Evolutionary conservation across 2,329 filamentous ascomycete species (phyloP).

Genomic region (Pseudopithomyces chartarum): DNA sequence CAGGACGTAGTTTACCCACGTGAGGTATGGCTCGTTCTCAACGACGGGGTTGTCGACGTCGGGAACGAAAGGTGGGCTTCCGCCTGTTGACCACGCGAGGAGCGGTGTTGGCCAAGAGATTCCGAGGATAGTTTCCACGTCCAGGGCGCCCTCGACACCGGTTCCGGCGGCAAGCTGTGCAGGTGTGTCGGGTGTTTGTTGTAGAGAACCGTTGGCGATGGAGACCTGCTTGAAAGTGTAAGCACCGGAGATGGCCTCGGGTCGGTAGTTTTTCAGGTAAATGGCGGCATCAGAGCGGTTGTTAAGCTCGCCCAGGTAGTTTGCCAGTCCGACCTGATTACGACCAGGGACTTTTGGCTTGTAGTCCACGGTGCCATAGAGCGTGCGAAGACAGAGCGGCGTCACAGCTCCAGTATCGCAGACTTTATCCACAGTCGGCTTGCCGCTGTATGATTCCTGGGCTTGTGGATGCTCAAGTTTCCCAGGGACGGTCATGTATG

Average conservation of each 20-base stretch:
- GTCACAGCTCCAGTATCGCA: conserved; percentile 60
- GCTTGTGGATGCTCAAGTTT: conserved; percentile 26
- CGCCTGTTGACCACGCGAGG: conserved; percentile 64
- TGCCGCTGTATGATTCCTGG: neutral
- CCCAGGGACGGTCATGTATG: conserved; percentile 31
- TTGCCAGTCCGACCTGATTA: conserved; percentile 55
- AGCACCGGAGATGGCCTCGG: conserved; percentile 52
- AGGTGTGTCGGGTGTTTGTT: conserved; percentile 47
- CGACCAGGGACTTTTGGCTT: conserved; percentile 48
- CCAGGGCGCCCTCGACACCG: conserved; percentile 66
- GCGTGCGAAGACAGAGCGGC: conserved; percentile 58
- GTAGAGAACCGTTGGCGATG: conserved; percentile 61
- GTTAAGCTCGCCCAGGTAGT: conserved; percentile 56
- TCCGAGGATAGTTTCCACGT: conserved; percentile 65
- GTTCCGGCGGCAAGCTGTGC: conserved; percentile 34
- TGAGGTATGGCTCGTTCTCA: conserved; percentile 71
- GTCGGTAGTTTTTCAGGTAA: conserved; percentile 62
- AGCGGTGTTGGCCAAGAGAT: conserved; percentile 61
- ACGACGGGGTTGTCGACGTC: conserved; percentile 51
- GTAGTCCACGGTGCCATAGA: conserved; percentile 62
- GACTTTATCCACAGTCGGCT: conserved; percentile 23
- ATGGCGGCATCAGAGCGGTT: conserved; percentile 61
- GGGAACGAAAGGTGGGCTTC: conserved; percentile 58
- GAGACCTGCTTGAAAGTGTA: conserved; percentile 62
- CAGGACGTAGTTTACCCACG: conserved; percentile 65